A percentile compares a stretch with the other conserved stretches of the same genome.
Evolutionary conservation across 169 alveolate genomes (phyloP).

Genomic region (Eimeria acervulina): DNA sequence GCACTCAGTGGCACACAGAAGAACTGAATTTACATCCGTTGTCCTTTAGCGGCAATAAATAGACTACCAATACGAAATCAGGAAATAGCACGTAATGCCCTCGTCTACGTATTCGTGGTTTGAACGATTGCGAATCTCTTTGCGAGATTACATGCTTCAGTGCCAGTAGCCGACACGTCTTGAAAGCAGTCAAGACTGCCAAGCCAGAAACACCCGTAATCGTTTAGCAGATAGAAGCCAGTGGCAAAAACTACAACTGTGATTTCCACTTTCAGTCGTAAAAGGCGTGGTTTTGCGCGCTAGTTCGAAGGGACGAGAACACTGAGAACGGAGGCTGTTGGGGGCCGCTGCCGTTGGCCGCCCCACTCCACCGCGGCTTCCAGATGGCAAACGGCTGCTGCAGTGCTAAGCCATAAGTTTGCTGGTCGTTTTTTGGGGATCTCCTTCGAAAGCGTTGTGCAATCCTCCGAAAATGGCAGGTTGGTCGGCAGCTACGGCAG

Average conservation of each 20-base stretch:
- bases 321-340: conserved; percentile 28
- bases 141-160: neutral
- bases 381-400: conserved; percentile 23
- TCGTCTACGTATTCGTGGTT: neutral
- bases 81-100: neutral
- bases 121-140: neutral
- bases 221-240: neutral
- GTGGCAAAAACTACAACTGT: neutral
- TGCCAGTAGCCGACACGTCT: neutral
- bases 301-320: neutral
- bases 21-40: neutral
- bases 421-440: conserved; percentile 73
- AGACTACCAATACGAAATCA: neutral
- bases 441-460: conserved; percentile 69
- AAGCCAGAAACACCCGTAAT: neutral
- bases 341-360: conserved; percentile 50
- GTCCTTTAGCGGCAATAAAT: neutral
- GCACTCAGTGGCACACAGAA: neutral
- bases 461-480: conserved; percentile 74
- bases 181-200: neutral
- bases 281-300: neutral
- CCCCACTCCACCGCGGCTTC: conserved; percentile 75
- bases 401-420: conserved; percentile 21
- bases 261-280: neutral
- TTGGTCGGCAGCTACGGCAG: neutral